Percentiles rank a stretch among this genome's conserved stretches.
Conservation (phyloP, 176 grass and related monocot genomes). For the Musa acuminata region DNA sequence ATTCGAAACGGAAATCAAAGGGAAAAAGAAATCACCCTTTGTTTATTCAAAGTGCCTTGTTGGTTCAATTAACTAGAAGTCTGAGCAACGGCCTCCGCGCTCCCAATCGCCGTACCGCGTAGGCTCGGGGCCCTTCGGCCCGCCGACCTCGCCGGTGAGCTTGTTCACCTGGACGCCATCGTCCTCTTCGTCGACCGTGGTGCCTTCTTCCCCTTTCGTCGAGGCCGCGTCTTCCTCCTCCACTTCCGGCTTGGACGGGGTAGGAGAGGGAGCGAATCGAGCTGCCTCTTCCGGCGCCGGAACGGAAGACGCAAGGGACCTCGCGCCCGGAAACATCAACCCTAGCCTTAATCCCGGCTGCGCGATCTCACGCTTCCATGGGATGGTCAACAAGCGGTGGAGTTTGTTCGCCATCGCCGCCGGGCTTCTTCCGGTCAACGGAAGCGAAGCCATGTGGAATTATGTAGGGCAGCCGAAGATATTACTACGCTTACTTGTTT, state of each 20-base stretch:
- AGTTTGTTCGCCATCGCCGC: constrained; percentile 30
- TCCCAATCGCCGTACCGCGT: constrained; percentile 90
- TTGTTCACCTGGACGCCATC: constrained; percentile 39
- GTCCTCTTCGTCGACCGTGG: neutral
- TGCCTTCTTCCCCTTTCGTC: constrained; percentile 3
- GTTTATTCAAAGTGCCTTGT: neutral
- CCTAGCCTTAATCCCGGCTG: neutral
- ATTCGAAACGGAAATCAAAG: too few relatives aligned
- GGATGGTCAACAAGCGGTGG: constrained; percentile 11
- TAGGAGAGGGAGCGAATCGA: neutral
- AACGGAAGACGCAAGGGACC: constrained; percentile 13
- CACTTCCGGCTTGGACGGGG: neutral
- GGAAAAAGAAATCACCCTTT: neutral
- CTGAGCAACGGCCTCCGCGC: constrained; percentile 69
- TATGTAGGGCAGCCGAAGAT: too few relatives aligned
- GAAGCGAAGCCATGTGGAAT: too few relatives aligned
- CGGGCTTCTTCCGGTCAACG: neutral
- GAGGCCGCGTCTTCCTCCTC: neutral
- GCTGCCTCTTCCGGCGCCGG: neutral
- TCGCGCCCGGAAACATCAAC: neutral
- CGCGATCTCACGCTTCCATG: constrained; percentile 8
- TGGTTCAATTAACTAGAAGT: constrained; percentile 38
- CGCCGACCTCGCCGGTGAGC: constrained; percentile 59
- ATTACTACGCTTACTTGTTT: too few relatives aligned
- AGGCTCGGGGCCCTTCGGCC: constrained; percentile 67